Base-by-base conservation (phyloP, 2,329 filamentous ascomycete genomes). In the Metarhizium robertsii region DNA sequence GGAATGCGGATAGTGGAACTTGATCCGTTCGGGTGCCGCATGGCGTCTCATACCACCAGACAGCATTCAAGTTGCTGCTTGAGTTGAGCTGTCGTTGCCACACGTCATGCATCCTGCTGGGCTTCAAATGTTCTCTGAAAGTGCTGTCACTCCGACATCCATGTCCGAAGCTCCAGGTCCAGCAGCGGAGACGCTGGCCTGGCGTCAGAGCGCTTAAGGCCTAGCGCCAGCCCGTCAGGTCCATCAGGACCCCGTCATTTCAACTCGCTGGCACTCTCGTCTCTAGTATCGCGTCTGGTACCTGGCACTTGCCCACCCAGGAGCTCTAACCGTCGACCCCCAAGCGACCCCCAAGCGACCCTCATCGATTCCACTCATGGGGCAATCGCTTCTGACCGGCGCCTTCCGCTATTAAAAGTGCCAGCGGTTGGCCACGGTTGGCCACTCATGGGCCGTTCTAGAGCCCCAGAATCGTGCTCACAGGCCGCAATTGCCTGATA, bases 171-270 rank as follows among this genome's bases (percentile, higher is more conserved):
- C 47, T 30, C 8, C 34, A 38, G 18, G 30, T n/a, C 29, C n/a
- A n/a, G 3, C 29, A 20, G 34, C 30, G 34, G 38, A 25, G 34
- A 32, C 25, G 29, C 10, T 43, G 40, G 30, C 42, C 42, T 46
- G 38, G 51, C 40, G 51, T 53, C 29, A 53, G 25, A 34, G 51
- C 51, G 51, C 51, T 46, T 53, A 46, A 30, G 51, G 51, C 16
- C 51, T 53, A 52, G 40, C 40, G 51, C 40, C 40, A 45, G 40
- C 36, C 36, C 29, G 4, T 6, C 25, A 25, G 50, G 20, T 52
- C 50, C 34, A 11, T 18, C 50, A 20, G 38, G 5, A 32, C 18
- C 11, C 50, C 20, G 20, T 29, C 34, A 42, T 16, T 43, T 25
- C 40, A 38, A 43, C 11, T 2, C 13, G 30, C 10, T 25, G 16